A percentile compares a stretch with the other conserved stretches of the same genome.
Evolutionary conservation across 2,329 filamentous ascomycete species (phyloP).

Genomic region (Aspergillus fijiensis): DNA sequence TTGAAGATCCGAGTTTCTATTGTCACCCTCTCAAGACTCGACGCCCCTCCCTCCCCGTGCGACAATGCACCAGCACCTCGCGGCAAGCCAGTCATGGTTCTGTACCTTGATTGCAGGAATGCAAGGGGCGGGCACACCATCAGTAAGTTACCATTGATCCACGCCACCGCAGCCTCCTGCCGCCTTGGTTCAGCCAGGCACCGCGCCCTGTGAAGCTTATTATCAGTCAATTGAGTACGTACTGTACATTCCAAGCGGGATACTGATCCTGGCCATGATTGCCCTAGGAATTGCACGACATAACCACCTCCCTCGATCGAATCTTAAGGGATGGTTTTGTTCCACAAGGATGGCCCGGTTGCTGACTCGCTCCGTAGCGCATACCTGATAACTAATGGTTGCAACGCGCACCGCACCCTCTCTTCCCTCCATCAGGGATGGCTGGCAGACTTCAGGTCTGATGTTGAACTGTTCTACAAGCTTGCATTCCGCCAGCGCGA

Average conservation of each 20-base stretch:
- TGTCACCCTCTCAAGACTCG: neutral
- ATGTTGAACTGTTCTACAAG: neutral
- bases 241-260: neutral
- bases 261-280: constrained; percentile 2
- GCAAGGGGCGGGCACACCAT: neutral
- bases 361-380: neutral
- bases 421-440: neutral
- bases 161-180: neutral
- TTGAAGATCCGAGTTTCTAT: neutral
- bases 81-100: neutral
- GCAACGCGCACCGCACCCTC: neutral
- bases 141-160: neutral
- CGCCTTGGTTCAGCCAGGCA: neutral
- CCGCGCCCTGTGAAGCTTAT: neutral
- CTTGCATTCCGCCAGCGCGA: neutral
- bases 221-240: too few species aligned
- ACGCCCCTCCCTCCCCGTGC: neutral
- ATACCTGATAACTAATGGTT: neutral
- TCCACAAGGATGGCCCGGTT: neutral
- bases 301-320: neutral
- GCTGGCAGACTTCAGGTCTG: neutral
- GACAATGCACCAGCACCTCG: neutral
- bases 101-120: neutral
- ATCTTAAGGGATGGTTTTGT: neutral
- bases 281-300: constrained; percentile 5